phyloP scores from a whole-genome alignment of 768 basidiomycete genomes.

The Pulveroboletus ravenelii region DNA sequence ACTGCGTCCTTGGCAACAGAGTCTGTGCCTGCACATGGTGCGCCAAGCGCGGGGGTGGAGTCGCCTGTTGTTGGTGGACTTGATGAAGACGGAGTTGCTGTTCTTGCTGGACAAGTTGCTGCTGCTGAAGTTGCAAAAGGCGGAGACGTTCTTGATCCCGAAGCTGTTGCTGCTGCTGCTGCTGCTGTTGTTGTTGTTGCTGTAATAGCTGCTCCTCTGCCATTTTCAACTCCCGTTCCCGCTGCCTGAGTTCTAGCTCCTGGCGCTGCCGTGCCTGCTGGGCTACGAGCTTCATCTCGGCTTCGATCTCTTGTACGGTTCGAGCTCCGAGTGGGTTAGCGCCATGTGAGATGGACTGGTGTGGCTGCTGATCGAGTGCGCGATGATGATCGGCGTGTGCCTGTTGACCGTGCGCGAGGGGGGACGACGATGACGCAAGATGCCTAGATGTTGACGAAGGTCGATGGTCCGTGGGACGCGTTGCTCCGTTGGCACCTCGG shows the following conservation, averaged over 20 bases:
- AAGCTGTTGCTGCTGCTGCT: conserved; percentile 33
- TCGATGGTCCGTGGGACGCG: conserved; percentile 36
- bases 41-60: conserved; percentile 71
- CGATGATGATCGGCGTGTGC: conserved; percentile 32
- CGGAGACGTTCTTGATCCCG: conserved; percentile 38
- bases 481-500: conserved; percentile 47
- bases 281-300: conserved; percentile 70
- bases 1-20: conserved; percentile 55
- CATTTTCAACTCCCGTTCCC: conserved; percentile 39
- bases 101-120: conserved; percentile 32
- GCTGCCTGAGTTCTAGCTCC: conserved; percentile 42
- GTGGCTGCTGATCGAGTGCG: conserved; percentile 35
- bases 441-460: conserved; percentile 24
- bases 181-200: conserved; percentile 33
- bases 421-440: conserved; percentile 18
- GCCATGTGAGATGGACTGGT: conserved; percentile 34
- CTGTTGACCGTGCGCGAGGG: conserved; percentile 27
- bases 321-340: conserved; percentile 40
- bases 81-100: conserved; percentile 36
- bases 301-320: conserved; percentile 78
- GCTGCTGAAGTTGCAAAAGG: conserved; percentile 43
- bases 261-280: conserved; percentile 40
- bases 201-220: conserved; percentile 35
- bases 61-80: conserved; percentile 36
- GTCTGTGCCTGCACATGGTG: conserved; percentile 23